These are phyloP conservation scores for Plantago coronopus DNA, from an alignment of 305 asterid species.

Conservation along the genomic window DNA sequence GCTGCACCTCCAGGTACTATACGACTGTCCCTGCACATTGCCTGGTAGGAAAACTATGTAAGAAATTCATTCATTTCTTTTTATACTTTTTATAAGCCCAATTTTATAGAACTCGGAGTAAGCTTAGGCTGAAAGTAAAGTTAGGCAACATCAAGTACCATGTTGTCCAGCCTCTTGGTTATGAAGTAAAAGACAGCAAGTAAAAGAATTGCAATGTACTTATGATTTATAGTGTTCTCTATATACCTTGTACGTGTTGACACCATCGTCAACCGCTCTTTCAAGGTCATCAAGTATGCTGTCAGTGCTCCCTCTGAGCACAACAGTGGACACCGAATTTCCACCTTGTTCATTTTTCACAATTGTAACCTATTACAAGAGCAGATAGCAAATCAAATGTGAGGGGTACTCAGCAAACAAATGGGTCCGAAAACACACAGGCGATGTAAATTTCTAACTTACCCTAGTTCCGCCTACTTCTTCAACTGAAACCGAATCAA, in stretches of 20 bases:
- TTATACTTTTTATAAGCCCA: too few relatives aligned
- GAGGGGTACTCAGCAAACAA: slow-evolving; percentile 11
- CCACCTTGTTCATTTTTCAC: slow-evolving; percentile 96
- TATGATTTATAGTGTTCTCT: background rate
- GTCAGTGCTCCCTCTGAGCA: slow-evolving; percentile 95
- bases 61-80: slow-evolving; percentile 12
- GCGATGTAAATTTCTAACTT: slow-evolving; percentile 25
- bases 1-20: slow-evolving; percentile 96
- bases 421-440: slow-evolving; percentile 13
- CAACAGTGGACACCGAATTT: slow-evolving; percentile 81
- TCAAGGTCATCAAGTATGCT: slow-evolving; percentile 97
- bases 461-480: slow-evolving; percentile 97
- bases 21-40: slow-evolving; percentile 98
- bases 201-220: too few relatives aligned
- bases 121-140: too few relatives aligned
- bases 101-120: too few relatives aligned
- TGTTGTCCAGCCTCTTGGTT: background rate
- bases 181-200: background rate
- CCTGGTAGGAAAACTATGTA: slow-evolving; percentile 41
- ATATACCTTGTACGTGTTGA: slow-evolving; percentile 80
- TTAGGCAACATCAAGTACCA: too few relatives aligned
- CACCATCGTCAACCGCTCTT: slow-evolving; percentile 97
- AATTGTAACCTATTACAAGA: slow-evolving; percentile 67
- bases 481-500: slow-evolving; percentile 87
- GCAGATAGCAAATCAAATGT: background rate